Evolutionary conservation across 441 rosid species (phyloP), one percentile per base, ranked within the genome.

Genomic region (California macrophylla): DNA sequence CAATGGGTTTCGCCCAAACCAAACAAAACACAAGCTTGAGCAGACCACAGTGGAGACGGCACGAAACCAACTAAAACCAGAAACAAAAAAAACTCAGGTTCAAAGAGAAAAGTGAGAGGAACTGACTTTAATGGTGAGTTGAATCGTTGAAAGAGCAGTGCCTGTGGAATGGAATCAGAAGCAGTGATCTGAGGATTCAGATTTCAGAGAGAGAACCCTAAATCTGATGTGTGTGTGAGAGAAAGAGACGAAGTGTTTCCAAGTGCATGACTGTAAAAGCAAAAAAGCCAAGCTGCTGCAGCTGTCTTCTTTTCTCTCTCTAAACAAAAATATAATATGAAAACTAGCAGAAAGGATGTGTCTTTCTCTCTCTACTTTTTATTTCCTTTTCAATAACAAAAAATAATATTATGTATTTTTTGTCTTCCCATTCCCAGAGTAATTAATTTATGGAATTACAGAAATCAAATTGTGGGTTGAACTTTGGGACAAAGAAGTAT

Each of bases 201-300:
- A 69, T 42, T 13, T 42, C 40, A 36, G 69, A 72, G 79, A 81
- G 74, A 79, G 23, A 68, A 67, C 72, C 74, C 40, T 60, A 20
- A 71, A 58, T 38, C 67, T 28, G 3, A 16, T 6, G 69, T 61
- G 66, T 20, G 30, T 28, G 52, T 28, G 69, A 60, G 72, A 67
- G 74, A 54, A 1, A 42, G 16, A 3, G 52, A 2, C 1, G 52
- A 15, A 42, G 16, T 1, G 63, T 64, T 82, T 66, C 85, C 73
- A 83, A 79, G 87, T 74, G 85, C 83, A 70, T 75, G 85, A 87
- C 95, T 80, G 87, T 40, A 45, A 61, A n/a, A 65, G 87, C 86
- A 78, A 75, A 69, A 38, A 30, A 21, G 64, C 52, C 38, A 24
- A 65, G 66, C 42, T 42, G 58, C 73, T 30, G 70, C 64, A 36